These are phyloP conservation scores for Rosa chinensis DNA, from an alignment of 306 rosid genomes.

Conservation along the genomic window DNA sequence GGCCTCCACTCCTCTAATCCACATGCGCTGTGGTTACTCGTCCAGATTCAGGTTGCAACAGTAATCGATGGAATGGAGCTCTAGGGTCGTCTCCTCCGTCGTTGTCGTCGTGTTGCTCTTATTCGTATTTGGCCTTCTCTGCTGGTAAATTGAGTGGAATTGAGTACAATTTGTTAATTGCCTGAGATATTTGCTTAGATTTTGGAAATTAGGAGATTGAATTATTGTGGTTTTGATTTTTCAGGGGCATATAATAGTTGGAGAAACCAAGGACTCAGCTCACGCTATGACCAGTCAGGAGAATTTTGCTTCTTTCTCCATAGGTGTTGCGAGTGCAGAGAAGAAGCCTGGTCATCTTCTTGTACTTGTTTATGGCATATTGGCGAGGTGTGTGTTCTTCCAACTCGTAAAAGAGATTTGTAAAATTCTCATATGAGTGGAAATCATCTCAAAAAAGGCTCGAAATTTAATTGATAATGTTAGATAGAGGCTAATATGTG, in stretches of 20 bases:
- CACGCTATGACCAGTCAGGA: slow-evolving; percentile 65
- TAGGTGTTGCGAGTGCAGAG: slow-evolving; percentile 33
- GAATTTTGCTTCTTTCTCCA: slow-evolving; percentile 40
- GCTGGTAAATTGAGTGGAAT: slow-evolving; percentile 22
- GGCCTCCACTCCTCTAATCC: slow-evolving; percentile 49
- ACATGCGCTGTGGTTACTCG: slow-evolving; percentile 39
- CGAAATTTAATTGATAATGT: no score
- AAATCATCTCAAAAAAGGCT: no score
- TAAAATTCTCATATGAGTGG: background rate
- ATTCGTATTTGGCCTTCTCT: slow-evolving; percentile 29
- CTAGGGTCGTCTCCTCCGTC: slow-evolving; percentile 14
- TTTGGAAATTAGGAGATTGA: background rate
- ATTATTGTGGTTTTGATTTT: background rate
- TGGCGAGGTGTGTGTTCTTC: slow-evolving; percentile 59
- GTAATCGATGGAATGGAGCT: slow-evolving; percentile 18
- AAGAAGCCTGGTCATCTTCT: slow-evolving; percentile 85
- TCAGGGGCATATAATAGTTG: slow-evolving; percentile 57
- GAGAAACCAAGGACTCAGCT: slow-evolving; percentile 53
- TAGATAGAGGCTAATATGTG: background rate
- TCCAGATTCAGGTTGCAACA: slow-evolving; percentile 20
- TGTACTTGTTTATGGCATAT: slow-evolving; percentile 92
- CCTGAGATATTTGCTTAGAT: no score
- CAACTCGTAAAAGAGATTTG: background rate
- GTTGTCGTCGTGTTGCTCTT: slow-evolving; percentile 21
- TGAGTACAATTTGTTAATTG: no score